phyloP scores from a whole-genome alignment of 768 basidiomycete genomes.

The Auriscalpium vulgare region DNA sequence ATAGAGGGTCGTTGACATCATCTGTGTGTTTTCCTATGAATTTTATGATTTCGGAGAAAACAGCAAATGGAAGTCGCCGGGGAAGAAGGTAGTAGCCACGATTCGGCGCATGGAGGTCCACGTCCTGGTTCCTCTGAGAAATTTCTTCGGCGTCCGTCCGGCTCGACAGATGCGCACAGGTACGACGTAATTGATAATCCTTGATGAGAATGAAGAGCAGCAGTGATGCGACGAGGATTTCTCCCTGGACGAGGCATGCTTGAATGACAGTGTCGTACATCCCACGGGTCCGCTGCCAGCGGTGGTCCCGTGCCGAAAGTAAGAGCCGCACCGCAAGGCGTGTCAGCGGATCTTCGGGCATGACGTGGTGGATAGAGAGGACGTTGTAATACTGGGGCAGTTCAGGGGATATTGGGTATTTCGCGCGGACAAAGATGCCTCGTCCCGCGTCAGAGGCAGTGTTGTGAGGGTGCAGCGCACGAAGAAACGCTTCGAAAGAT shows the following conservation, averaged over 20 bases:
- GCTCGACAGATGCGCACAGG: constrained; percentile 16
- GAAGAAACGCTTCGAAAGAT: constrained; percentile 43
- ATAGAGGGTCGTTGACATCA: constrained; percentile 6
- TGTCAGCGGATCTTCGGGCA: constrained; percentile 32
- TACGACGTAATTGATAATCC: constrained; percentile 43
- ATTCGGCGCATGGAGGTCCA: constrained; percentile 25
- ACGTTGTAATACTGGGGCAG: constrained; percentile 7
- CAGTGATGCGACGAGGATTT: constrained; percentile 69
- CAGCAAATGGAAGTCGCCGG: constrained; percentile 4
- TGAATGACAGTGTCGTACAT: constrained; percentile 57
- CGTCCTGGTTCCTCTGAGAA: constrained; percentile 15
- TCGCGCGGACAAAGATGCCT: constrained; percentile 7
- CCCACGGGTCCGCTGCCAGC: constrained; percentile 45
- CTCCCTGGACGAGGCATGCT: constrained; percentile 67
- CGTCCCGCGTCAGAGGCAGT: constrained; percentile 14
- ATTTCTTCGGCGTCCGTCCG: constrained; percentile 18
- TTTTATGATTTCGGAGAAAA: constrained; percentile 7
- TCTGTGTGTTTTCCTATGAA: constrained; percentile 9
- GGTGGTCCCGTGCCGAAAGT: constrained; percentile 41
- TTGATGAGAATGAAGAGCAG: constrained; percentile 59
- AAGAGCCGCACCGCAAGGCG: constrained; percentile 49
- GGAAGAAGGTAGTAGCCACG: constrained; percentile 28
- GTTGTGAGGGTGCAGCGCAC: constrained; percentile 6
- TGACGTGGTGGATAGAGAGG: constrained; percentile 25
- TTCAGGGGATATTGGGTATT: neutral